Base-by-base conservation (phyloP, 2,329 filamentous ascomycete species). In the Alternaria tenuissima region DNA sequence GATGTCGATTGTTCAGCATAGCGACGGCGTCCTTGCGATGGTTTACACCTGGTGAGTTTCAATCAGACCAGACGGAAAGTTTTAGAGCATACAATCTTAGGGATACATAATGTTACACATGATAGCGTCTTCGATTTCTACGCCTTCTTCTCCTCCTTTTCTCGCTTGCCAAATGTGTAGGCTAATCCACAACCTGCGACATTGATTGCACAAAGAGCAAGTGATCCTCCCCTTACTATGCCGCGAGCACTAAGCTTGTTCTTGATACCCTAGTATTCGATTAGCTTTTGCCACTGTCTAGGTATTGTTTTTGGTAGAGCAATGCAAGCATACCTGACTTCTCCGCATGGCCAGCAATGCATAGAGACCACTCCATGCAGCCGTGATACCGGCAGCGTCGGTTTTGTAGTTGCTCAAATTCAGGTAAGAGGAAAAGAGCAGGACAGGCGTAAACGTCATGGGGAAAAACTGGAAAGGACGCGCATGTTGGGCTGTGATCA, bases 381-480 rank as follows among this genome's bases (percentile, higher is more conserved):
- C 87, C 18, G 84, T 87, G 5, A 89, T 81, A 6, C 88, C 88
- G 0, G 88, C 88, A 20, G 83, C 83, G 69, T 91, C 89, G 49
- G 85, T 85, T 72, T 87, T 86, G 79, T 85, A 89, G 60, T 84
- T 83, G 63, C 84, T 83, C 30, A 91, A 71, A 72, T 90, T 91
- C 44, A 90, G 79, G 71, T 91, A 91, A 58, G 86, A 86, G 52
- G 85, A 85, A 79, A 90, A 89, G 59, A 91, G 82, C 3, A 91
- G 82, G 57, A 89, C 80, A 2, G 88, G 88, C 5, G 88, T 85
- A 73, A 91, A 91, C 64, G 89, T 77, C 84, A 91, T 88, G 4
- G 89, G 89, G 0, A 91, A 80, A 7, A 82, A 72, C 73, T 89
- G 88, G 76, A 89, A 87, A 7, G 89, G 89, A n/a, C 87, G 86